Evolutionary conservation across 2,329 filamentous ascomycete species (phyloP).

Genomic region (Pseudogymnoascus destructans): DNA sequence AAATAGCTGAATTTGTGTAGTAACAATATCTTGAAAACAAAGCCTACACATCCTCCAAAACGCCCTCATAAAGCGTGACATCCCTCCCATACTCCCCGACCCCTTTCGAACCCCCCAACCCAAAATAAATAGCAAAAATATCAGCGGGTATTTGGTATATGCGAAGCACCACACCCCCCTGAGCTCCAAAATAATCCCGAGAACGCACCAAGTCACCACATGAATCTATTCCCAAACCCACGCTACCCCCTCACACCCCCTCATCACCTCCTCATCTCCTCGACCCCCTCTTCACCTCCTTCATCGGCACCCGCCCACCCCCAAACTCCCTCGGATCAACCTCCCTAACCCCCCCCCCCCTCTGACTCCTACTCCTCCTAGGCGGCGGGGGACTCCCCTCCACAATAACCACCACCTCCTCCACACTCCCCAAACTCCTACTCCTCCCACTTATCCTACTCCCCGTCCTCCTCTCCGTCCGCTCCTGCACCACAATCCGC

Average conservation of each 20-base stretch:
- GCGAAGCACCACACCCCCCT: neutral
- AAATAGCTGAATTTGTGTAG: neutral
- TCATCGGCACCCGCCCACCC: constrained; percentile 14
- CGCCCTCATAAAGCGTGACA: neutral
- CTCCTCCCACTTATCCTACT: constrained; percentile 13
- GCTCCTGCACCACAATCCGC: constrained; percentile 23
- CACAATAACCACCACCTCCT: constrained; percentile 27
- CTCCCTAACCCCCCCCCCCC: constrained; percentile 23
- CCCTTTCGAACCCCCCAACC: neutral
- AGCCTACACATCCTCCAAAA: neutral
- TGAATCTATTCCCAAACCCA: neutral
- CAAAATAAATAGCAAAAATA: constrained; percentile 6
- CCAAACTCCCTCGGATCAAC: constrained; percentile 24
- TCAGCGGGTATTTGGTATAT: neutral
- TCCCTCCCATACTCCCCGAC: neutral
- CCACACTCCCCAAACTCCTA: constrained; percentile 11
- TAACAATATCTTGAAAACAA: neutral
- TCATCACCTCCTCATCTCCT: neutral
- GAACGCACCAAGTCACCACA: neutral
- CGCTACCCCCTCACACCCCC: neutral
- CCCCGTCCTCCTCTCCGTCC: constrained; percentile 17
- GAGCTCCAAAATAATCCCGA: neutral
- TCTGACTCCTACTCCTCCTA: constrained; percentile 13
- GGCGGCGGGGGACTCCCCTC: constrained; percentile 25
- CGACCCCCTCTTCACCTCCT: constrained; percentile 5